Evolutionary conservation across 768 basidiomycete genomes (phyloP), one percentile per base, ranked within the genome.

Genomic region (Podaxis mareebaensis): DNA sequence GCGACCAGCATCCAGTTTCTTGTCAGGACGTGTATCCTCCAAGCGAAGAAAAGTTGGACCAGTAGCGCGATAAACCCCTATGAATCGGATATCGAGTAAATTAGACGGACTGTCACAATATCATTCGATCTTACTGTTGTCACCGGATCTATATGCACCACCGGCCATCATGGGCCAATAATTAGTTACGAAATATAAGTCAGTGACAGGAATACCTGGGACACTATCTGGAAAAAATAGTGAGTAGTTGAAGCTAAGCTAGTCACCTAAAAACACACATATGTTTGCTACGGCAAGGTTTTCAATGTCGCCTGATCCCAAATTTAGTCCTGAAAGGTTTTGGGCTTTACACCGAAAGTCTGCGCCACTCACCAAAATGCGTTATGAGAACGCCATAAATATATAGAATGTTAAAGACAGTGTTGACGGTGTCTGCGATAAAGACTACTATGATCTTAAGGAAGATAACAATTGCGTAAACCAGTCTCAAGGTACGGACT

Each of bases 11-110:
- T 49, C 58, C 64, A 66, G 53, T 64, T 75, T 6, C 58, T 64
- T 17, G 74, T 75, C 4, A 76, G 63, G 4, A 73, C 68, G 20
- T 67, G 66, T 46, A 76, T 65, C 26, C 74, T 69, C 75, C 74
- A 76, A 3, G 80, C 80, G 48, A 82, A 82, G 68, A 84, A 85
- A 4, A 78, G 63, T 58, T 84, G 82, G 7, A 83, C 81, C 10
- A 77, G 66, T 3, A 74, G 64, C 0, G 78, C 79, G 33, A 81
- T 80, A 58, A 84, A 73, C 1, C 76, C 81, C 83, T 83, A 33
- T 10, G 20, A 46, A 15, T 2, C n/a, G 3, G 8, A 4, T 6
- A 33, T 10, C 8, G 33, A 33, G 17, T 46, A 8, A 46, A 20
- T 20, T 8, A 8, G 20, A 46, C 8, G n/a, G 8, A 46, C 15